Conservation (phyloP, 176 grass and related monocot genomes). For the Leersia perrieri region DNA sequence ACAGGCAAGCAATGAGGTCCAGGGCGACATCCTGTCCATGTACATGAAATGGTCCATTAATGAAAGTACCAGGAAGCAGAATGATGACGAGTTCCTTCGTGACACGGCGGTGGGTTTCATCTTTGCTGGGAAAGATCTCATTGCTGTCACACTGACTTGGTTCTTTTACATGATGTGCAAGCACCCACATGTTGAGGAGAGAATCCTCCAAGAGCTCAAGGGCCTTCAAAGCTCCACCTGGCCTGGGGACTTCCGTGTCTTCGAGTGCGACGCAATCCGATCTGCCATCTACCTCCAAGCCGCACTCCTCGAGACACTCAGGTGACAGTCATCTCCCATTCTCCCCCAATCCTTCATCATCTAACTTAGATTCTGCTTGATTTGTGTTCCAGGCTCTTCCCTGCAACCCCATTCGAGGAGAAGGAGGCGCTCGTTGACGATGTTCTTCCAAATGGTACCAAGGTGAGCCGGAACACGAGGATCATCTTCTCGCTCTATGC, state of each 20-base stretch:
- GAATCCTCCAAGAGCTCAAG: slow-evolving; percentile 46
- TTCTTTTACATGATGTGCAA: slow-evolving; percentile 67
- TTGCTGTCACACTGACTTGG: slow-evolving; percentile 48
- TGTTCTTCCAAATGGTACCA: slow-evolving; percentile 47
- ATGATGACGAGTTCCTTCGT: slow-evolving; percentile 40
- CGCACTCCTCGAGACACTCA: slow-evolving; percentile 53
- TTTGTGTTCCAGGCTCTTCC: slow-evolving; percentile 50
- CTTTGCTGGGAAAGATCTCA: slow-evolving; percentile 52
- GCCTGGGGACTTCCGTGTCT: slow-evolving; percentile 31
- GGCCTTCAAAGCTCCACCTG: slow-evolving; percentile 24
- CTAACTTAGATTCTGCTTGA: background rate
- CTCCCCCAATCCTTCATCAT: background rate
- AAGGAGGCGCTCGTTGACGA: slow-evolving; percentile 45
- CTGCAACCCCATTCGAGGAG: slow-evolving; percentile 48
- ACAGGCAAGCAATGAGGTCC: background rate
- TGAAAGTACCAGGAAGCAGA: slow-evolving; percentile 20
- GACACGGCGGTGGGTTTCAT: slow-evolving; percentile 49
- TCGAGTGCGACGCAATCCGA: slow-evolving; percentile 36
- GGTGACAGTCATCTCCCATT: slow-evolving; percentile 3
- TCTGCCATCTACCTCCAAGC: slow-evolving; percentile 54
- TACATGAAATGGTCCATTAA: slow-evolving; percentile 36
- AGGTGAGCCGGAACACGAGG: slow-evolving; percentile 47
- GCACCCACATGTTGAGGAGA: slow-evolving; percentile 44
- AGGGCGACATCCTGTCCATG: slow-evolving; percentile 46
- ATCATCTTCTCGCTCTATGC: slow-evolving; percentile 52